phyloP scores from a whole-genome alignment of 1,284 basidiomycete genomes.

The Xerocomus cyaneibrunnescens region DNA sequence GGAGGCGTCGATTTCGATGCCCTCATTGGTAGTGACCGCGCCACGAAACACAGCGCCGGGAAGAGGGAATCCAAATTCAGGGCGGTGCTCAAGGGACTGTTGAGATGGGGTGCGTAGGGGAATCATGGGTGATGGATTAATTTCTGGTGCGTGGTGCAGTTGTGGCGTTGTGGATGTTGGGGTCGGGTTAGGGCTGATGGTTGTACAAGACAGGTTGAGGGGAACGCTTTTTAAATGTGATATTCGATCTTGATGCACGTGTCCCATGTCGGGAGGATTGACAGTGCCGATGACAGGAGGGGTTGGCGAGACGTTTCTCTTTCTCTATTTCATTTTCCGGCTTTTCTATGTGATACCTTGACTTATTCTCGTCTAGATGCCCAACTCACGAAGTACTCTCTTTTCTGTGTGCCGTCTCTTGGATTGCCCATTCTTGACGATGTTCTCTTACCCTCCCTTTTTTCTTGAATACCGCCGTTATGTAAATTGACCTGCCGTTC shows the following conservation, averaged over 20 bases:
- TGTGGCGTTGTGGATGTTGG: no score
- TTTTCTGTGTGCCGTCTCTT: neutral
- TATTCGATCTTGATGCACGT: constrained; percentile 2
- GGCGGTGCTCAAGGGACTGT: constrained; percentile 16
- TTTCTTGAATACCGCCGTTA: neutral
- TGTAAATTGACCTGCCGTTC: no score
- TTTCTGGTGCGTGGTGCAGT: no score
- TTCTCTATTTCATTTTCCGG: neutral
- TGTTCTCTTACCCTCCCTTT: neutral
- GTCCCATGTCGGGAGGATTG: neutral
- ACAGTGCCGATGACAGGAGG: neutral
- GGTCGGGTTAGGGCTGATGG: neutral
- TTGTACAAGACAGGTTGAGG: neutral
- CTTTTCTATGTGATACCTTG: neutral
- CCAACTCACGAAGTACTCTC: neutral
- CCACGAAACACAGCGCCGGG: constrained; percentile 3
- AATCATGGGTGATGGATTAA: no score
- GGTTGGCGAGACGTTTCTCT: neutral
- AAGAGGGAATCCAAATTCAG: constrained; percentile 17
- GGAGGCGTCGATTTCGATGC: neutral
- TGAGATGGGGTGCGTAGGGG: constrained; percentile 17
- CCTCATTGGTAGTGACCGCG: neutral
- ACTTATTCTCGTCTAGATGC: constrained; percentile 1
- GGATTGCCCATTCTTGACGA: neutral
- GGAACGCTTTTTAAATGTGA: neutral